Percentiles rank a stretch among this genome's conserved stretches.
phyloP scores from a whole-genome alignment of 2,329 filamentous ascomycete genomes.

The Fusarium luffae region DNA sequence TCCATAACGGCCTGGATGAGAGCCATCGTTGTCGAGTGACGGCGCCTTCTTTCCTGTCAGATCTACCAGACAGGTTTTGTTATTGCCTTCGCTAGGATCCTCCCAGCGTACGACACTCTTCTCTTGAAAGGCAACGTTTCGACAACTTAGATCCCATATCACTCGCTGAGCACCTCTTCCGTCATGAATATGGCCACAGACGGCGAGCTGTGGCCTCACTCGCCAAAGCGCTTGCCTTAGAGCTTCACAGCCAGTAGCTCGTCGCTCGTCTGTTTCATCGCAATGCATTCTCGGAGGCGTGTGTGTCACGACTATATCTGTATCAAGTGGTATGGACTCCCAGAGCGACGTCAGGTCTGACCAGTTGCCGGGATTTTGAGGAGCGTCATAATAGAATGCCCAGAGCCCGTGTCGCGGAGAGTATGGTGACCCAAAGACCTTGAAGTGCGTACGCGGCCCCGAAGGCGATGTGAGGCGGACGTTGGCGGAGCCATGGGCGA shows the following conservation, averaged over 20 bases:
- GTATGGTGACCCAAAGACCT: conserved; percentile 77
- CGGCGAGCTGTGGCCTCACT: conserved; percentile 70
- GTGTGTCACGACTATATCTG: conserved; percentile 77
- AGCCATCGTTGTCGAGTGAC: conserved; percentile 61
- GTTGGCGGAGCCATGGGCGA: conserved; percentile 66
- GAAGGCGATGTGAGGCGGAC: conserved; percentile 64
- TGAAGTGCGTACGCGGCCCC: conserved; percentile 70
- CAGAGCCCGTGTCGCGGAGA: conserved; percentile 68
- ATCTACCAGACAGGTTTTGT: conserved; percentile 72
- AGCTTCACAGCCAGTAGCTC: conserved; percentile 67
- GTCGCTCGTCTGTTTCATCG: conserved; percentile 59
- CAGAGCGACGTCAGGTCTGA: conserved; percentile 60
- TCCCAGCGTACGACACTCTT: conserved; percentile 61
- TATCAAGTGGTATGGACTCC: conserved; percentile 68
- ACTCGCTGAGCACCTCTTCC: conserved; percentile 72
- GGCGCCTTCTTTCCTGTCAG: conserved; percentile 60
- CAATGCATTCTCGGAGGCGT: conserved; percentile 71
- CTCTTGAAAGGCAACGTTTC: conserved; percentile 58
- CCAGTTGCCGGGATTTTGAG: conserved; percentile 30
- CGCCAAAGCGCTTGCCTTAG: conserved; percentile 68
- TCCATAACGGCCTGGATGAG: conserved; percentile 34
- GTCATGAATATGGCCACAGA: conserved; percentile 80
- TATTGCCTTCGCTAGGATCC: conserved; percentile 65
- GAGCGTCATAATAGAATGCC: conserved; percentile 72
- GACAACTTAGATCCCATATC: conserved; percentile 63